Base-by-base conservation (phyloP, 176 grass and related monocot genomes). In the Microstegium vimineum region DNA sequence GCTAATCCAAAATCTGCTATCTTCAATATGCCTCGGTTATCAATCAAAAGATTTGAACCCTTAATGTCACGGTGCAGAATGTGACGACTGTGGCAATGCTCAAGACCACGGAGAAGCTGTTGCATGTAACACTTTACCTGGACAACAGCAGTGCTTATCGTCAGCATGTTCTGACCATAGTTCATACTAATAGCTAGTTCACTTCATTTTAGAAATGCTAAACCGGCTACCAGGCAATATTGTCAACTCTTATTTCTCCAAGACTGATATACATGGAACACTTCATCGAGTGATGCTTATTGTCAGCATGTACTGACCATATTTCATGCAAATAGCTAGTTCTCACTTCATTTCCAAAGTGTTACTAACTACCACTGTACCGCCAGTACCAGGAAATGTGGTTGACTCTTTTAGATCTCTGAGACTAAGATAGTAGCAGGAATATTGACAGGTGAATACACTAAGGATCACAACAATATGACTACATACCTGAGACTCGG, bases 91-190 rank as follows among this genome's bases (percentile, higher is more conserved):
- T 96, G 97, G 82, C 97, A 99, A 80, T 99, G 97, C 73, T 96
- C 97, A 84, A 99, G 93, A 46, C 97, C 97, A 87, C 87, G 40
- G 72, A 99, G 82, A 68, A 99, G 70, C 87, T 99, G 97, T 85
- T 96, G 93, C 97, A 94, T 99, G 87, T 99, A 99, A 87, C 97
- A 99, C 86, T 99, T 99, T 43, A 99, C 94, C 97, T 99, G 89
- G 66, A 85, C 46, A 78, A 52, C 35, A 54, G 42, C 5, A 2
- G 34, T 52, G 34, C 23, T 66, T 36, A 81, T 64, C 13, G 25
- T 47, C 51, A n/a, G 54, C 54, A 61, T 65, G 36, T 77, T 84
- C n/a, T 46, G 23, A 27, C 16, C 27, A 71, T 63, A 70, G 17
- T 62, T 69, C n/a, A 70, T 54, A 27, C 73, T 33, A 51, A 28